Evolutionary conservation across 768 basidiomycete species (phyloP).

Genomic region (Tulasnella sp.): DNA sequence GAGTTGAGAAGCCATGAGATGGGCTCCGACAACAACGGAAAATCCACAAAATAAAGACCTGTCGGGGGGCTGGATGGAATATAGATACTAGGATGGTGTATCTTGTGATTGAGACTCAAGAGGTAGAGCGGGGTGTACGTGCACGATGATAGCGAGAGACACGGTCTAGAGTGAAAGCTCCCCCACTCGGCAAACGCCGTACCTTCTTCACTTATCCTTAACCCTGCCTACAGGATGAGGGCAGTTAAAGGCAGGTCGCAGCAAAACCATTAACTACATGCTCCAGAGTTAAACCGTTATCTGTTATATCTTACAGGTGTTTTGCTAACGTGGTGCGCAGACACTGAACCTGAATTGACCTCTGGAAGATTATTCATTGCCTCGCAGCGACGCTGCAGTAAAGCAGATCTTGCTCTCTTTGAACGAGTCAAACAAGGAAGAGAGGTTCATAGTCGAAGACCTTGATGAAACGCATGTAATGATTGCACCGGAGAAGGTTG

Average conservation of each 20-base stretch:
- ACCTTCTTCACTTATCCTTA: no score
- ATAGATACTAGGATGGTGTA: no score
- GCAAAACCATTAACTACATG: neutral
- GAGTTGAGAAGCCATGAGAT: no score
- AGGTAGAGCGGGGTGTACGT: no score
- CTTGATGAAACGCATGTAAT: conserved; percentile 74
- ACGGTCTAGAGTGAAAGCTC: no score
- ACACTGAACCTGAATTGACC: neutral
- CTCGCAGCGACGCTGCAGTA: conserved; percentile 70
- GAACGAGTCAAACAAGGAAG: conserved; percentile 33
- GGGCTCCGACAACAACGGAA: no score
- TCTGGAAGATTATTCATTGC: neutral
- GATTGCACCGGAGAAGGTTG: conserved; percentile 74
- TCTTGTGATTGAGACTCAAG: no score
- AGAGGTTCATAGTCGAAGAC: conserved; percentile 69
- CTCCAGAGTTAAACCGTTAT: neutral
- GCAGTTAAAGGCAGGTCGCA: conserved; percentile 12
- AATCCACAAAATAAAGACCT: no score
- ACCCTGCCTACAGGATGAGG: neutral
- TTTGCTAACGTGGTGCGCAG: neutral
- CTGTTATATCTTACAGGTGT: neutral
- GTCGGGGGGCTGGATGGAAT: no score
- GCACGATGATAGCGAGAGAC: no score
- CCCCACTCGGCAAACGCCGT: no score
- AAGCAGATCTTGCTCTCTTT: conserved; percentile 76